Percentiles rank a stretch among this genome's conserved stretches.
Evolutionary conservation across 2,329 filamentous ascomycete species (phyloP).

Genomic region (Herpotrichia juniperi): DNA sequence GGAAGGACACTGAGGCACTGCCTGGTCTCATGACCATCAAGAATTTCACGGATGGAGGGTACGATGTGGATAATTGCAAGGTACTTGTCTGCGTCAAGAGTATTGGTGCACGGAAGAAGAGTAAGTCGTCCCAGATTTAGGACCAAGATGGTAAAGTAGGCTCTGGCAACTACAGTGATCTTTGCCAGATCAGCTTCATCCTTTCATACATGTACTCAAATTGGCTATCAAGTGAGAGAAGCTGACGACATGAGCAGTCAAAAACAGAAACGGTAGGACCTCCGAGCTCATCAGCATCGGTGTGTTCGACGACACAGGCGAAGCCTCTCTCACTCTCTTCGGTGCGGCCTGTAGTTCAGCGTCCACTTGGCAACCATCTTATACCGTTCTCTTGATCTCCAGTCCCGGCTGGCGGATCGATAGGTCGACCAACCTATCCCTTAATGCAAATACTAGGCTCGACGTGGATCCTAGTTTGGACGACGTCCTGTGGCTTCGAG

Average conservation of each 20-base stretch:
- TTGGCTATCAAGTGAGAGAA: too few relatives aligned
- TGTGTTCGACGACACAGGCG: conserved; percentile 64
- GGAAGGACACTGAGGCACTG: conserved; percentile 43
- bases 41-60: conserved; percentile 60
- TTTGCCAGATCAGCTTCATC: too few relatives aligned
- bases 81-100: conserved; percentile 65
- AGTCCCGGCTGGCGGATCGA: conserved; percentile 50
- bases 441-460: conserved; percentile 55
- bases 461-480: conserved; percentile 62
- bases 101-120: conserved; percentile 58
- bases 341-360: conserved; percentile 55
- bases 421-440: conserved; percentile 40
- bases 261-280: conserved; percentile 54
- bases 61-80: conserved; percentile 58
- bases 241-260: conserved; percentile 38
- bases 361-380: conserved; percentile 53
- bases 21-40: conserved; percentile 63
- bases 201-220: too few relatives aligned
- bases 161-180: too few relatives aligned
- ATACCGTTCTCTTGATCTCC: conserved; percentile 59
- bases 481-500: conserved; percentile 61
- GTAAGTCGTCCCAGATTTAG: conserved; percentile 32
- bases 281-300: conserved; percentile 57
- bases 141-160: too few relatives aligned
- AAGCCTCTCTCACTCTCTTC: conserved; percentile 62